Evolutionary conservation across 805 yeast species (phyloP).

Genomic region (Starmerella tilneyi): DNA sequence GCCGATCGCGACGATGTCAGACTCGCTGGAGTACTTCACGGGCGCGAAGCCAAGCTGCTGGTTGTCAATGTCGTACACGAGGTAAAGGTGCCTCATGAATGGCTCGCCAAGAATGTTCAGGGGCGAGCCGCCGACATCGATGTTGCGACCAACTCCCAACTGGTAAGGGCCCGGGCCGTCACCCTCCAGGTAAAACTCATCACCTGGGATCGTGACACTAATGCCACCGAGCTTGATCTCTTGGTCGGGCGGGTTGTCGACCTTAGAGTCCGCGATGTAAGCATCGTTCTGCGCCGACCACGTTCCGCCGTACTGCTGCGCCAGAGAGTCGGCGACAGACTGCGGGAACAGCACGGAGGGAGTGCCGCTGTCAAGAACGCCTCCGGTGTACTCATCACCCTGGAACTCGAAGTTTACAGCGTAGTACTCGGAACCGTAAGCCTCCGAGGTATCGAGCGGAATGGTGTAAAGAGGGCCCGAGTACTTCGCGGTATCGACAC

Average conservation of each 20-base stretch:
- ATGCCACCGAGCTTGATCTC: constrained; percentile 20
- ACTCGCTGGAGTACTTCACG: constrained; percentile 5
- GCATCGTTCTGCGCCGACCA: background rate
- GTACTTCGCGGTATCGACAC: constrained; percentile 36
- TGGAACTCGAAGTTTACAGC: constrained; percentile 10
- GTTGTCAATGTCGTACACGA: constrained; percentile 54
- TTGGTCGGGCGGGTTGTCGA: constrained; percentile 7
- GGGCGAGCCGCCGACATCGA: background rate
- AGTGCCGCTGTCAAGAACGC: constrained; percentile 44
- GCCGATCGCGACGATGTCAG: constrained; percentile 9
- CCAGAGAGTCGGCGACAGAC: constrained; percentile 9
- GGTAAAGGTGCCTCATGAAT: constrained; percentile 49
- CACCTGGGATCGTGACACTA: constrained; percentile 21
- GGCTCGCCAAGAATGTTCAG: constrained; percentile 37
- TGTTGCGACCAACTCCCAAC: constrained; percentile 9
- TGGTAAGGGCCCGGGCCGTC: background rate
- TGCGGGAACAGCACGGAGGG: constrained; percentile 39
- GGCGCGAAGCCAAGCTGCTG: constrained; percentile 48
- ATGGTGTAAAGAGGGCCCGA: constrained; percentile 32
- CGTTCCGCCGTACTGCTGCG: constrained; percentile 12
- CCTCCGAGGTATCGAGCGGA: constrained; percentile 17
- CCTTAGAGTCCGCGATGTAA: constrained; percentile 1
- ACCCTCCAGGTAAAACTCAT: constrained; percentile 24
- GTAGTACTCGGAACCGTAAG: constrained; percentile 2
- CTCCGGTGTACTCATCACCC: constrained; percentile 10